Conservation (phyloP, 352 stramenopile species). For the Phytophthora constricta region DNA sequence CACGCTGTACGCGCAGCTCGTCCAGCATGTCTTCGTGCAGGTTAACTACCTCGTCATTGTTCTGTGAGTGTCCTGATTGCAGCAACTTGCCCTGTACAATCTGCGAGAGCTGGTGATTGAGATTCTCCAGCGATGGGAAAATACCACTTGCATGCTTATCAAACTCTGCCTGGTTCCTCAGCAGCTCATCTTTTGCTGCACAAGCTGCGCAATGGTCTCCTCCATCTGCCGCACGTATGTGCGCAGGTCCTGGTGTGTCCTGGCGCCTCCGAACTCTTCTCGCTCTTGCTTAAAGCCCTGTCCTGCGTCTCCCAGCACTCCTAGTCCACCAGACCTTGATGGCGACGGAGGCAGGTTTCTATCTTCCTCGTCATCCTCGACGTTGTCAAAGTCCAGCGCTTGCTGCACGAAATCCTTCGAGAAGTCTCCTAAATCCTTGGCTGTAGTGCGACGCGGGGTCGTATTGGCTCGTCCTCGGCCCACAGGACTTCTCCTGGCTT, state of each 20-base stretch:
- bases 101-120: constrained; percentile 81
- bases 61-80: constrained; percentile 44
- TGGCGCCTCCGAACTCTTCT: constrained; percentile 21
- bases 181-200: constrained; percentile 80
- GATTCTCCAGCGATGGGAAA: constrained; percentile 79
- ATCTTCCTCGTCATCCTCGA: constrained; percentile 53
- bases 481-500: constrained; percentile 35
- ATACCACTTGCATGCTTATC: constrained; percentile 86
- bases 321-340: constrained; percentile 19
- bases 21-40: constrained; percentile 73
- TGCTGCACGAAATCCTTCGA: constrained; percentile 83
- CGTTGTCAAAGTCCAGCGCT: constrained; percentile 72
- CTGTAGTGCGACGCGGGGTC: constrained; percentile 50
- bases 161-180: constrained; percentile 81
- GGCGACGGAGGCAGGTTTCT: constrained; percentile 8
- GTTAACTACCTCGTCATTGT: constrained; percentile 70
- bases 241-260: constrained; percentile 58
- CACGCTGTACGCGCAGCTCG: constrained; percentile 76
- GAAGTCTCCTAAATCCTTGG: constrained; percentile 64
- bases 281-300: constrained; percentile 16
- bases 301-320: constrained; percentile 18
- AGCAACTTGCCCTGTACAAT: constrained; percentile 77
- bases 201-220: constrained; percentile 76
- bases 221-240: constrained; percentile 86
- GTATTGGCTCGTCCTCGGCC: constrained; percentile 36